Percentiles rank a stretch among this genome's conserved stretches.
phyloP scores from a whole-genome alignment of 352 stramenopile genomes.

The Aphanomyces invadans region DNA sequence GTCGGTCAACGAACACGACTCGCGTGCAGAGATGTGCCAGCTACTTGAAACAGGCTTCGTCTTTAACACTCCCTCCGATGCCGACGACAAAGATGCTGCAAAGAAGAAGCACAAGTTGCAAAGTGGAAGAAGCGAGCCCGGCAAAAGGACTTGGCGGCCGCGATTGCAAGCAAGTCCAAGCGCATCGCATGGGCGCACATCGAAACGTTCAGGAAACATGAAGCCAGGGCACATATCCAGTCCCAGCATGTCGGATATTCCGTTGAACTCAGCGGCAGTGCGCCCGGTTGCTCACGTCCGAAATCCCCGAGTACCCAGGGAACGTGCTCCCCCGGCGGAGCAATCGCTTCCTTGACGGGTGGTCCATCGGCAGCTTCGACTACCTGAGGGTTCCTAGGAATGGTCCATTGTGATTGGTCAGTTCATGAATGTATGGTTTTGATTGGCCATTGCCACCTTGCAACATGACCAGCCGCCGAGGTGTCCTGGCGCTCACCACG shows the following conservation, averaged over 20 bases:
- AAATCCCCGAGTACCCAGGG: too few species aligned
- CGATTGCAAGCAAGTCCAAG: background rate
- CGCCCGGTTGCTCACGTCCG: background rate
- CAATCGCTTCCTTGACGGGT: too few species aligned
- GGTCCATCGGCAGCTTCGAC: too few species aligned
- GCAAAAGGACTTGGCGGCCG: background rate
- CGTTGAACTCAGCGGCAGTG: background rate
- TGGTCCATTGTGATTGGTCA: background rate
- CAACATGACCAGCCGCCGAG: background rate
- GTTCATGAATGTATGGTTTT: background rate
- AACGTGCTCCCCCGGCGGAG: too few species aligned
- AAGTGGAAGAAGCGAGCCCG: background rate
- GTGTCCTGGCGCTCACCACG: constrained; percentile 68
- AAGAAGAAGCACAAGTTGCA: too few species aligned
- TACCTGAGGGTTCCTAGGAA: too few species aligned
- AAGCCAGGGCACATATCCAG: background rate
- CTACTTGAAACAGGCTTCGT: background rate
- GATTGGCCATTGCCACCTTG: background rate
- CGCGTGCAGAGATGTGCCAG: background rate
- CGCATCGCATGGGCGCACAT: background rate
- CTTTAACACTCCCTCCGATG: background rate
- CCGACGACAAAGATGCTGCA: background rate
- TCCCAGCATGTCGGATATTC: background rate
- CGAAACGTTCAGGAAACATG: too few species aligned
- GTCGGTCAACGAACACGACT: background rate